Evolutionary conservation across 805 yeast species (phyloP).

Genomic region (Ogataea nitratoaversa): DNA sequence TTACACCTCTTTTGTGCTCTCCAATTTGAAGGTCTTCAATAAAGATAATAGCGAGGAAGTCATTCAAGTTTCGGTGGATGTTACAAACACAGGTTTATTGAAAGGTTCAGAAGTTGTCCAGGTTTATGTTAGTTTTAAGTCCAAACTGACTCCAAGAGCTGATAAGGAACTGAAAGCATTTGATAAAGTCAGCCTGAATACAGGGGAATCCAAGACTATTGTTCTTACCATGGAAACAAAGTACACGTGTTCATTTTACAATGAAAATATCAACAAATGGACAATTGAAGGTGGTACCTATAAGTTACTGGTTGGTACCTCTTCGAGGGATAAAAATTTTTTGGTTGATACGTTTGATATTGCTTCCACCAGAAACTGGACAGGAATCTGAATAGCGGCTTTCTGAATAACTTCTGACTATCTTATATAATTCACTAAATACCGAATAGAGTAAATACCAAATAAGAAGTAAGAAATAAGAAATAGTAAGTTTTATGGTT

Average conservation of each 20-base stretch:
- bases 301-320: slow-evolving; percentile 41
- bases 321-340: slow-evolving; percentile 6
- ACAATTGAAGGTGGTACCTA: slow-evolving; percentile 45
- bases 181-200: slow-evolving; percentile 36
- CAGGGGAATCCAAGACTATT: slow-evolving; percentile 25
- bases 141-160: slow-evolving; percentile 34
- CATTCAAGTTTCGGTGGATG: slow-evolving; percentile 31
- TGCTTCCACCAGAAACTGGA: background rate
- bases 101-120: slow-evolving; percentile 43
- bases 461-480: no score
- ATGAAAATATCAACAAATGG: slow-evolving; percentile 46
- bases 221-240: background rate
- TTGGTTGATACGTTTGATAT: background rate
- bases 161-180: slow-evolving; percentile 40
- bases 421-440: no score
- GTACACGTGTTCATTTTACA: slow-evolving; percentile 38
- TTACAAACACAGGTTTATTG: slow-evolving; percentile 35
- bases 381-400: no score
- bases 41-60: background rate
- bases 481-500: no score
- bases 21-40: slow-evolving; percentile 15
- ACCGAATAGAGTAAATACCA: no score
- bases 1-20: slow-evolving; percentile 40
- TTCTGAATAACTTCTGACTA: no score
- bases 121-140: slow-evolving; percentile 35